These are phyloP conservation scores for Cyclanthera cordifolia DNA, from an alignment of 306 rosid genomes.

Conservation along the genomic window DNA sequence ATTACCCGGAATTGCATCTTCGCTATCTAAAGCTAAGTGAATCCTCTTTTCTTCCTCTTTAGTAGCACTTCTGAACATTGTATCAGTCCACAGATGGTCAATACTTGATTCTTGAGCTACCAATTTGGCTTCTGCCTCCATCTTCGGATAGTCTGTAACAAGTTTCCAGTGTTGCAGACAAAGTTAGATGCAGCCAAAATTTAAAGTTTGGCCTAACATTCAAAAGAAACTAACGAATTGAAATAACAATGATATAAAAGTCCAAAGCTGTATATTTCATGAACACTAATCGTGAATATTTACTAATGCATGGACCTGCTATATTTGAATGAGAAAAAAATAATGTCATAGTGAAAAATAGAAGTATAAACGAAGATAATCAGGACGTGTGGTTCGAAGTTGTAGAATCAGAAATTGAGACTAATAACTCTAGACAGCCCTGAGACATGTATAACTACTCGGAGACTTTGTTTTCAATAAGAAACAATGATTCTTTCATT, in stretches of 20 bases:
- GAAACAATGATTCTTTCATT: neutral
- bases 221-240: neutral
- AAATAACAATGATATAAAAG: neutral
- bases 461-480: too few relatives aligned
- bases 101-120: constrained; percentile 64
- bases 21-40: constrained; percentile 75
- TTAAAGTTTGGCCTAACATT: neutral
- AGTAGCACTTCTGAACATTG: constrained; percentile 48
- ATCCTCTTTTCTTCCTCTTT: constrained; percentile 68
- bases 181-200: neutral
- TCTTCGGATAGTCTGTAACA: constrained; percentile 72
- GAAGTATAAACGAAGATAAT: neutral
- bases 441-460: too few relatives aligned
- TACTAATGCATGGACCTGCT: neutral
- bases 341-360: neutral
- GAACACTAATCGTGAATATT: neutral
- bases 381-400: neutral
- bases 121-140: constrained; percentile 72
- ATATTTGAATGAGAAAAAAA: neutral
- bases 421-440: neutral
- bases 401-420: neutral
- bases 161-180: neutral
- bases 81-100: constrained; percentile 46
- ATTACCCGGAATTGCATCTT: constrained; percentile 74
- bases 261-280: neutral